phyloP scores from a whole-genome alignment of 2,329 filamentous ascomycete genomes.

The Corynespora cassiicola region DNA sequence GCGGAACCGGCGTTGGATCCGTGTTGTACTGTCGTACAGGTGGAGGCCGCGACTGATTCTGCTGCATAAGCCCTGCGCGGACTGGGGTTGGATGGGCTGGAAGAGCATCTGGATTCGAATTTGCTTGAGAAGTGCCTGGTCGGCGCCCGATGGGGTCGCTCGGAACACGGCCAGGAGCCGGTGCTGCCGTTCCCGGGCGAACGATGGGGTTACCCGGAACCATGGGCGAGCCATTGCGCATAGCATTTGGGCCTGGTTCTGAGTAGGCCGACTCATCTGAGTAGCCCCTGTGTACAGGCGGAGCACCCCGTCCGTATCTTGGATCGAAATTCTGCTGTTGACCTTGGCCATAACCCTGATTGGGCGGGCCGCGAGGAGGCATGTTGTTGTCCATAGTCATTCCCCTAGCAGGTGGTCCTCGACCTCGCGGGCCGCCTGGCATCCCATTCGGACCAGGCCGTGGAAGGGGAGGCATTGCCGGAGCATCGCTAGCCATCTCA shows the following conservation, averaged over 20 bases:
- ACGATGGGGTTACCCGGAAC: slow-evolving; percentile 29
- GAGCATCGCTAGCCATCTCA: slow-evolving; percentile 72
- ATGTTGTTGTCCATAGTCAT: slow-evolving; percentile 22
- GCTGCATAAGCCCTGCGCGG: slow-evolving; percentile 57
- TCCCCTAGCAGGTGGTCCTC: slow-evolving; percentile 33
- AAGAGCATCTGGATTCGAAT: slow-evolving; percentile 60
- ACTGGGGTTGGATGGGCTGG: slow-evolving; percentile 63
- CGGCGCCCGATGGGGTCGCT: slow-evolving; percentile 37
- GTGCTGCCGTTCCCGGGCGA: slow-evolving; percentile 40
- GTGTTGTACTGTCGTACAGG: slow-evolving; percentile 61
- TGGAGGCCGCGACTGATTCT: slow-evolving; percentile 51
- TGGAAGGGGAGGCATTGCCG: slow-evolving; percentile 57
- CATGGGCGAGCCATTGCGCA: slow-evolving; percentile 37
- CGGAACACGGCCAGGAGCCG: slow-evolving; percentile 30
- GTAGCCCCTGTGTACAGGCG: slow-evolving; percentile 39
- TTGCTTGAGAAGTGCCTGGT: slow-evolving; percentile 49
- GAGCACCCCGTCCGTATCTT: slow-evolving; percentile 32
- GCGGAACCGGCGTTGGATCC: slow-evolving; percentile 46
- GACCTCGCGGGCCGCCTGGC: slow-evolving; percentile 33
- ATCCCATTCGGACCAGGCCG: slow-evolving; percentile 36
- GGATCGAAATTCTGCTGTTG: slow-evolving; percentile 35
- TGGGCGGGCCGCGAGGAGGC: slow-evolving; percentile 17
- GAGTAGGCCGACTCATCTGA: slow-evolving; percentile 44
- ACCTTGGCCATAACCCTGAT: slow-evolving; percentile 23
- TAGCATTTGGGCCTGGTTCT: slow-evolving; percentile 40